These are phyloP conservation scores for Gentiana straminea DNA, from an alignment of 257 asterid genomes.

Conservation along the genomic window DNA sequence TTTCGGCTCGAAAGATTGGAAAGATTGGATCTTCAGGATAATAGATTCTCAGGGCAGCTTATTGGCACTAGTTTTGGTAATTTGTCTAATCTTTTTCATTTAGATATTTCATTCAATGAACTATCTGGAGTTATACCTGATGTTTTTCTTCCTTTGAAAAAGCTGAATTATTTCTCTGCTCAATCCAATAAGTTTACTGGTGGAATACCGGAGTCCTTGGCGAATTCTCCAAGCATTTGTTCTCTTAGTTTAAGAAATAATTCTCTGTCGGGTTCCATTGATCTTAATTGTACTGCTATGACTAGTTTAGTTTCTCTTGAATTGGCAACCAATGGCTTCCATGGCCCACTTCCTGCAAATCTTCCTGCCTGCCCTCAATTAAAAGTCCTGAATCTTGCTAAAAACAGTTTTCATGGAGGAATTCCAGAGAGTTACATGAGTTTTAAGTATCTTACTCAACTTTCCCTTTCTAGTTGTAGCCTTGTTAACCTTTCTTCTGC, in stretches of 20 bases:
- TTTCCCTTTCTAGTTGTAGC: slow-evolving; percentile 61
- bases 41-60: slow-evolving; percentile 44
- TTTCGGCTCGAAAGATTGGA: slow-evolving; percentile 34
- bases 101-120: slow-evolving; percentile 49
- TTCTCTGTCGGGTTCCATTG: slow-evolving; percentile 41
- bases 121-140: slow-evolving; percentile 55
- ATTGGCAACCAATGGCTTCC: slow-evolving; percentile 51
- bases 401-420: slow-evolving; percentile 42
- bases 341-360: slow-evolving; percentile 45
- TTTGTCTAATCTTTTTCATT: slow-evolving; percentile 42
- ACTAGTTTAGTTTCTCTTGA: slow-evolving; percentile 58
- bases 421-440: slow-evolving; percentile 62
- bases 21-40: slow-evolving; percentile 39
- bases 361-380: slow-evolving; percentile 46
- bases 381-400: slow-evolving; percentile 47
- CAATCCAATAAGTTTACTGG: slow-evolving; percentile 58
- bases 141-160: slow-evolving; percentile 34
- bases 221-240: slow-evolving; percentile 40
- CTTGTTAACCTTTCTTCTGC: slow-evolving; percentile 43
- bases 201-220: slow-evolving; percentile 44
- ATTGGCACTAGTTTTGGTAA: slow-evolving; percentile 35
- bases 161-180: slow-evolving; percentile 43
- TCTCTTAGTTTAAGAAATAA: slow-evolving; percentile 59
- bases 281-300: slow-evolving; percentile 67
- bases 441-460: slow-evolving; percentile 41